A percentile compares a stretch with the other conserved stretches of the same genome.
These are phyloP conservation scores for Borovskyia barvae DNA, from an alignment of 208 protist genomes.

Conservation along the genomic window DNA sequence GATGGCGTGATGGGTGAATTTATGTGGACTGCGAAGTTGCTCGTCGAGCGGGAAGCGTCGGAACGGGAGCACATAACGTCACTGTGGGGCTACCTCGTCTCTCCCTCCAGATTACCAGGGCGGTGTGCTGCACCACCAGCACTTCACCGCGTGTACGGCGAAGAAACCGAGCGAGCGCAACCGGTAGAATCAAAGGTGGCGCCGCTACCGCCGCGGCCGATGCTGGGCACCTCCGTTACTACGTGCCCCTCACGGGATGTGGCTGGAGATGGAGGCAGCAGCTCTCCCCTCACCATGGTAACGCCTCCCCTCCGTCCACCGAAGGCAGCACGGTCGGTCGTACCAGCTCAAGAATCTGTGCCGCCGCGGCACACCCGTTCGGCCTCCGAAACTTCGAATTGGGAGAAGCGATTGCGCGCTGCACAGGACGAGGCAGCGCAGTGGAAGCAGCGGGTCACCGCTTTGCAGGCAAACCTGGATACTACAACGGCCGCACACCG, in stretches of 20 bases:
- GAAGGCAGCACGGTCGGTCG: too few species aligned
- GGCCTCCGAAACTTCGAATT: too few species aligned
- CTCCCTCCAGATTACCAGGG: too few species aligned
- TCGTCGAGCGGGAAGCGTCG: slow-evolving; percentile 23
- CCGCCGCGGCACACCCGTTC: too few species aligned
- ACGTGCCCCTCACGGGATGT: too few species aligned
- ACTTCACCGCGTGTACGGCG: not conserved
- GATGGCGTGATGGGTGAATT: slow-evolving; percentile 20
- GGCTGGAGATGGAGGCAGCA: too few species aligned
- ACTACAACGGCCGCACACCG: not conserved
- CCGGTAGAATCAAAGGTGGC: too few species aligned
- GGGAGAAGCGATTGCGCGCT: not conserved
- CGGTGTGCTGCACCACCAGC: not conserved
- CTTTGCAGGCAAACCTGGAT: not conserved
- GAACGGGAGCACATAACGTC: slow-evolving; percentile 11
- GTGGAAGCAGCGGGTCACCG: not conserved
- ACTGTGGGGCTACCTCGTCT: not conserved
- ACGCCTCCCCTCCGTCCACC: too few species aligned
- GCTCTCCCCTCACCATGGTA: too few species aligned
- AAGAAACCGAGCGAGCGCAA: not conserved
- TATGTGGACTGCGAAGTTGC: slow-evolving; percentile 11
- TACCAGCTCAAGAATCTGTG: too few species aligned
- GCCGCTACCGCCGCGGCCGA: too few species aligned
- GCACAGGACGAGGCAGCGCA: not conserved
- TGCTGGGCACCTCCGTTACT: too few species aligned